phyloP scores from a whole-genome alignment of 2,329 filamentous ascomycete genomes.

The Colletotrichum magnum region DNA sequence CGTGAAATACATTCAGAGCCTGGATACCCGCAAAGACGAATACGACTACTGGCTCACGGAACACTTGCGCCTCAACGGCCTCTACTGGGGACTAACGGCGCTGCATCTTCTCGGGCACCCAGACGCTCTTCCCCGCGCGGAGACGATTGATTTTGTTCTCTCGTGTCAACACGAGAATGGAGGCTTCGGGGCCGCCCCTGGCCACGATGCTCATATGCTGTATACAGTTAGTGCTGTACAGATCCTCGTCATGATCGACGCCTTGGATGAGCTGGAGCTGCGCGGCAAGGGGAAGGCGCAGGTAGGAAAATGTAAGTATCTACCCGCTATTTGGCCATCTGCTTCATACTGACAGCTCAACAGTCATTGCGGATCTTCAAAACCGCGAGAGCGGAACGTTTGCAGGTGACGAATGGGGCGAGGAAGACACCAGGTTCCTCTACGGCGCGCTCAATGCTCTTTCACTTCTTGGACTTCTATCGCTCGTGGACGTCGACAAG shows the following conservation, averaged over 20 bases:
- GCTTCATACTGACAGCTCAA: slow-evolving; percentile 36
- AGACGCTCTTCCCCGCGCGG: slow-evolving; percentile 83
- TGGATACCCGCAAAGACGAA: slow-evolving; percentile 93
- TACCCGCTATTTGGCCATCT: neutral
- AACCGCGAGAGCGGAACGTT: slow-evolving; percentile 88
- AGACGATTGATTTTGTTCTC: slow-evolving; percentile 92
- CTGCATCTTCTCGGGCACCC: slow-evolving; percentile 87
- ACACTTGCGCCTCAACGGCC: slow-evolving; percentile 92
- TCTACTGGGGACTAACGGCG: slow-evolving; percentile 96
- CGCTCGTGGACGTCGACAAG: slow-evolving; percentile 82
- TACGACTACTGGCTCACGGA: slow-evolving; percentile 98
- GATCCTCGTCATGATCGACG: slow-evolving; percentile 89
- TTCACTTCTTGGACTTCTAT: slow-evolving; percentile 82
- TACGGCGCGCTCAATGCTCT: slow-evolving; percentile 92
- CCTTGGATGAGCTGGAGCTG: slow-evolving; percentile 84
- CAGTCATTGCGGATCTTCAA: slow-evolving; percentile 86
- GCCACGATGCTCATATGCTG: slow-evolving; percentile 95
- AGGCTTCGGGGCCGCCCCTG: slow-evolving; percentile 93
- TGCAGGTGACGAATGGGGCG: slow-evolving; percentile 95
- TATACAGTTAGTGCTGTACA: slow-evolving; percentile 97
- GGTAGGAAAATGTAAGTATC: slow-evolving; percentile 82
- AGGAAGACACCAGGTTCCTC: slow-evolving; percentile 94
- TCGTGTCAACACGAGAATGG: slow-evolving; percentile 92
- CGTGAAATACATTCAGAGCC: slow-evolving; percentile 91
- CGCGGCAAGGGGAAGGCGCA: slow-evolving; percentile 78